Base-by-base conservation (phyloP, 1,284 basidiomycete genomes). In the Malassezia yamatoensis region DNA sequence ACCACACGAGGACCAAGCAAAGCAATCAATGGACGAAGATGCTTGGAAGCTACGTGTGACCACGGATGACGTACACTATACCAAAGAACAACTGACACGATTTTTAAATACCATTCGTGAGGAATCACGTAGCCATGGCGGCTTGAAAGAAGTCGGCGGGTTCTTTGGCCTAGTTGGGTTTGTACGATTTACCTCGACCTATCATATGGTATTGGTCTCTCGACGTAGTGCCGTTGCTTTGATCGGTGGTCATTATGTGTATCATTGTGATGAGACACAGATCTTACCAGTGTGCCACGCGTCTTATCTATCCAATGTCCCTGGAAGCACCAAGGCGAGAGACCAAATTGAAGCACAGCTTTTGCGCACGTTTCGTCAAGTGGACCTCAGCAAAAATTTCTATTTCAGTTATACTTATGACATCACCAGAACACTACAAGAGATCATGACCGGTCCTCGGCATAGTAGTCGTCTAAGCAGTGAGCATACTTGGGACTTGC, bases 401-500 rank as follows among this genome's bases (percentile, higher is more conserved):
- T 99, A 98, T 78, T 98, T 98, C 76, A 91, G 88, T 88, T 93
- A 65, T 49, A 91, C 93, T 0, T 98, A 98, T 77, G 94, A 98
- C 75, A 78, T 98, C 32, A 96, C 94, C 1, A 90, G 89, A 40
- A 91, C 90, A 0, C 79, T 99, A 0, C 94, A 99, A 77, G 82
- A 85, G 63, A 96, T 98, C 68, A 81, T 96, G n/a, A 88, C 88
- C 2, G 65, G 61, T 40, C 48, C 64, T 49, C 2, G 70, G 64
- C 63, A 77, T 64, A 49, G 71, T 49, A 42, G 57, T 45, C 24
- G 48, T 54, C 3, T 60, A n/a, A 36, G 29, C 45, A 58, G 57
- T 11, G 44, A 59, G 16, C 64, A 62, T 12, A 67, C 75, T 7
- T 77, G 75, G 75, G 80, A 81, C 12, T 88, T 87, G 77, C 90